Base-by-base conservation (phyloP, 2,329 filamentous ascomycete genomes). In the Xylariaceae sp. region DNA sequence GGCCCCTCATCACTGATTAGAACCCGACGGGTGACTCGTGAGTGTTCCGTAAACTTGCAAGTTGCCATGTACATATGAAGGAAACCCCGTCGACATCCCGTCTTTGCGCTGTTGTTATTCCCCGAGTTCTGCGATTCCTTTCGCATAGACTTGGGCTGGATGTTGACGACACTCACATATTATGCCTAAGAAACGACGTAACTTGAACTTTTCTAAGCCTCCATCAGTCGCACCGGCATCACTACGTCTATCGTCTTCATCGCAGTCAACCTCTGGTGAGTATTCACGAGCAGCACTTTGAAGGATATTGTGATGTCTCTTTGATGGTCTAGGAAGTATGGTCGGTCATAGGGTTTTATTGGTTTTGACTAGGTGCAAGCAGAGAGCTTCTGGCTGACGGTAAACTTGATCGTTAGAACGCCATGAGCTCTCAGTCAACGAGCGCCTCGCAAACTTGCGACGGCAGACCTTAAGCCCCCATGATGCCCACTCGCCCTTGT, bases 111-210 rank as follows among this genome's bases (percentile, higher is more conserved):
- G 52, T 9, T 37, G 37, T 42, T 57, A 34, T 51, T 18, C 13
- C 34, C 49, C 44, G 3, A 37, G 35, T 15, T 63, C 47, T 64
- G 59, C 56, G 56, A 61, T 53, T 58, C 64, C 51, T 62, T 64
- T 64, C 62, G 63, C 66, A 64, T 61, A 34, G 57, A 59, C 58
- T 50, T 56, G 64, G 62, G 56, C 53, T 30, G 51, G 53, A 58
- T 62, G 48, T 55, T 56, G 39, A 23, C 37, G 7, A 18, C 49
- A 49, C 54, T 64, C 61, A 54, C 64, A 62, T 69, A 70, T 68
- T 67, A 87, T 87, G 84, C 82, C 84, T 74, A 87, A 86, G 77
- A 87, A 86, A 79, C 78, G 82, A 73, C 79, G 82, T 58, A 76
- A 79, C 66, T 68, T 73, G 67, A 77, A 76, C 68, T 83, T 81